Conservation (phyloP, 2,329 filamentous ascomycete species). For the Thielaviopsis euricoi region DNA sequence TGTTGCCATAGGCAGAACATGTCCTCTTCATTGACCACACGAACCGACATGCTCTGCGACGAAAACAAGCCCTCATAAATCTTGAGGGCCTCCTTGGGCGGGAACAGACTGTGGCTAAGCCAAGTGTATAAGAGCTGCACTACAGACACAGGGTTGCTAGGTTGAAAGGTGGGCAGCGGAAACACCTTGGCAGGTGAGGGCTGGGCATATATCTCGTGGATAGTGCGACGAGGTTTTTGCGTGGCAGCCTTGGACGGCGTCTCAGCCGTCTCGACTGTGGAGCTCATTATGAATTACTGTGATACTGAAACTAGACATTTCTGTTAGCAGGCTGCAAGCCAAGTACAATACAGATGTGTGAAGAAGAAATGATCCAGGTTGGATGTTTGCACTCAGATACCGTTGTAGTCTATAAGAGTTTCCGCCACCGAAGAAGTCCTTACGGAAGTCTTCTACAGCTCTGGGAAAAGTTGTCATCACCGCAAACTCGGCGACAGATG, state of each 20-base stretch:
- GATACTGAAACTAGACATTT: conserved; percentile 3
- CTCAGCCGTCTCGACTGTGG: conserved; percentile 7
- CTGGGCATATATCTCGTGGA: conserved; percentile 63
- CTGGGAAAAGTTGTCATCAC: conserved; percentile 41
- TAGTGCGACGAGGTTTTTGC: conserved; percentile 22
- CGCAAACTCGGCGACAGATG: conserved; percentile 14
- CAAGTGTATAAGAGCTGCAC: conserved; percentile 66
- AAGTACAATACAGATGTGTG: neutral
- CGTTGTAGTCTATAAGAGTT: conserved; percentile 75
- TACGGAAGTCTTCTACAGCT: conserved; percentile 13
- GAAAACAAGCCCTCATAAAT: conserved; percentile 66
- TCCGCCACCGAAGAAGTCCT: conserved; percentile 12
- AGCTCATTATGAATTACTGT: conserved; percentile 5
- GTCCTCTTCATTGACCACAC: conserved; percentile 60
- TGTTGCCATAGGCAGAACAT: conserved; percentile 83
- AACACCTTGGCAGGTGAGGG: conserved; percentile 68
- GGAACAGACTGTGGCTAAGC: conserved; percentile 54
- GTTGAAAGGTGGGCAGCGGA: conserved; percentile 75
- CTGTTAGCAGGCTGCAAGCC: neutral
- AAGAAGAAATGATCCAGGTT: conserved; percentile 17
- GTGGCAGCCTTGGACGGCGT: conserved; percentile 10
- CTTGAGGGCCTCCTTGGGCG: conserved; percentile 44
- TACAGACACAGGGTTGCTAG: conserved; percentile 80
- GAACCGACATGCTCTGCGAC: conserved; percentile 63
- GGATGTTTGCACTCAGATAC: conserved; percentile 53